A percentile compares a stretch with the other conserved stretches of the same genome.
Evolutionary conservation across 495 filamentous ascomycete genomes (phyloP).

Genomic region (Halenospora varia): DNA sequence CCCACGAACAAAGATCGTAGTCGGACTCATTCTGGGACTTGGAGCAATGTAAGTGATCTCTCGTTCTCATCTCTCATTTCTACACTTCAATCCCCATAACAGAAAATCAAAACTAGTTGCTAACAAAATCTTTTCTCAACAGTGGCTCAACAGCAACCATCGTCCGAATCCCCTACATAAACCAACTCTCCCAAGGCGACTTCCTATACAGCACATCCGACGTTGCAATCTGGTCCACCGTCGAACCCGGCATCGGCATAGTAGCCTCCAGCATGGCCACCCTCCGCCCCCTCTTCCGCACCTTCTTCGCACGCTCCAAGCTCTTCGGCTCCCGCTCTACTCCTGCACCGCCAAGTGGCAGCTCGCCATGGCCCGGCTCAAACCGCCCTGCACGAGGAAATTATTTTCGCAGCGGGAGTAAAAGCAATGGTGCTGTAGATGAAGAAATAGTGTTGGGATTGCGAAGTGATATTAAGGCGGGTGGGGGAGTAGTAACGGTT

Average conservation of each 20-base stretch:
- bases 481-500: conserved; percentile 12
- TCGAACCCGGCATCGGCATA: conserved; percentile 30
- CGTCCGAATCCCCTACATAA: conserved; percentile 35
- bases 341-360: not conserved
- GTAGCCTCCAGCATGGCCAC: conserved; percentile 28
- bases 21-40: conserved; percentile 29
- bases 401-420: conserved; percentile 5
- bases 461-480: conserved; percentile 13
- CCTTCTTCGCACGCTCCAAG: conserved; percentile 13
- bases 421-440: not conserved
- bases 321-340: conserved; percentile 11
- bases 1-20: conserved; percentile 28
- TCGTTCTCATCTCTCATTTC: too few relatives aligned
- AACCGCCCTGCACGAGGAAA: not conserved
- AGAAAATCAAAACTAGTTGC: not conserved
- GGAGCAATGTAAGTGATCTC: conserved; percentile 33
- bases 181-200: conserved; percentile 24
- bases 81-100: too few relatives aligned
- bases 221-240: conserved; percentile 30
- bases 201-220: conserved; percentile 29
- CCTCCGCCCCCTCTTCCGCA: conserved; percentile 26
- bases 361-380: conserved; percentile 10
- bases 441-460: conserved; percentile 16
- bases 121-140: not conserved
- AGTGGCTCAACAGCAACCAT: conserved; percentile 32